Conservation (phyloP, 345 rosid species). For the Euclidium syriacum region DNA sequence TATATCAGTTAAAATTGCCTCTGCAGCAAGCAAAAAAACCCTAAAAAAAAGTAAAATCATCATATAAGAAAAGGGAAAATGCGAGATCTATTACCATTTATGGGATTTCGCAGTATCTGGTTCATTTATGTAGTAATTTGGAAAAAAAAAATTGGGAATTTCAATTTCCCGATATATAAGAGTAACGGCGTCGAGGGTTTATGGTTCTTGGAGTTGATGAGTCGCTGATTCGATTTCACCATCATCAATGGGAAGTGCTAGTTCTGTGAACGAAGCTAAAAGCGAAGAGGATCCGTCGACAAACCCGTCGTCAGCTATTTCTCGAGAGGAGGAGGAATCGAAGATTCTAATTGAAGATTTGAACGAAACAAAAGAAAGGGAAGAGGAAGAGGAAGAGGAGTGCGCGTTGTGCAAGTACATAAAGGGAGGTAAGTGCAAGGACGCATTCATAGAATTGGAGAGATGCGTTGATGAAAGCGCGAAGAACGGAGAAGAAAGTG, state of each 20-base stretch:
- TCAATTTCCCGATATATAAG: neutral
- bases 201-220: neutral
- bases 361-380: neutral
- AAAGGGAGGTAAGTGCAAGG: constrained; percentile 4
- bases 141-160: neutral
- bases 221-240: too few relatives aligned
- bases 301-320: too few relatives aligned
- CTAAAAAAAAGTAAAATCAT: neutral
- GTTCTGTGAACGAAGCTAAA: neutral
- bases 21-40: neutral
- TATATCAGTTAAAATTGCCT: too few relatives aligned
- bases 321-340: neutral
- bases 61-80: too few relatives aligned
- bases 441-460: neutral
- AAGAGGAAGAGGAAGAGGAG: neutral
- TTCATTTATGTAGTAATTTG: neutral
- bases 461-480: neutral
- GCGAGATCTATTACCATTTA: neutral
- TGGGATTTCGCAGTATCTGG: neutral
- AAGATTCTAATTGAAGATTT: neutral
- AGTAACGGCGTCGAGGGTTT: neutral
- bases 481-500: neutral
- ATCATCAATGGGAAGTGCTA: neutral
- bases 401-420: neutral
- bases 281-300: neutral